These are phyloP conservation scores for Musa acuminata DNA, from an alignment of 176 grass and related monocot genomes.

Conservation along the genomic window DNA sequence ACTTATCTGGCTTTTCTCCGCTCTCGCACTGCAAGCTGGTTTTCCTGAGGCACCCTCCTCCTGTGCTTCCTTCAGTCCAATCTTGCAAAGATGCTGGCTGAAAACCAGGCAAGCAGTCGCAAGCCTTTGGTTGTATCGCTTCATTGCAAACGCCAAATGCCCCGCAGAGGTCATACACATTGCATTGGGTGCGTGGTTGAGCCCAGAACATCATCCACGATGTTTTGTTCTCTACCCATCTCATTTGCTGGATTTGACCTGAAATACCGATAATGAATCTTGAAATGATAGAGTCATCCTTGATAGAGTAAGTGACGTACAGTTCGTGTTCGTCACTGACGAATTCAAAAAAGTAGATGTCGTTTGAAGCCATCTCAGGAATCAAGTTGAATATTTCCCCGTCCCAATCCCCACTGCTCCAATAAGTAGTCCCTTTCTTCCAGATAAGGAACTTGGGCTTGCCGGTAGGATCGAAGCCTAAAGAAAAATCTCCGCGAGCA, in stretches of 20 bases:
- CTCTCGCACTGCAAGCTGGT: conserved; percentile 19
- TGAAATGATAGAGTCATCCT: not conserved
- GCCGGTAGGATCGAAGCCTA: conserved; percentile 4
- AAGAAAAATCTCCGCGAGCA: conserved; percentile 22
- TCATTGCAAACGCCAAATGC: conserved; percentile 31
- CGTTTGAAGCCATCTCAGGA: not conserved
- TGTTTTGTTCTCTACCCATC: not conserved
- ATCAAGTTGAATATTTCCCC: not conserved
- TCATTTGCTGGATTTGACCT: not conserved
- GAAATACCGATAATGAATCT: conserved; percentile 22
- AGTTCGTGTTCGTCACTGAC: rapidly evolving
- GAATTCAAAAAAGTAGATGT: not conserved
- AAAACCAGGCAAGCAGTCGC: conserved; percentile 30
- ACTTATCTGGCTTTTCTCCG: conserved; percentile 14
- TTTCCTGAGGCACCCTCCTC: conserved; percentile 20
- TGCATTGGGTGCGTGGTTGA: not conserved
- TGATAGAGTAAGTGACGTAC: conserved; percentile 27
- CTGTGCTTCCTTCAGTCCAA: not conserved
- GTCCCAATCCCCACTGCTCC: conserved; percentile 6
- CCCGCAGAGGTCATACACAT: conserved; percentile 34
- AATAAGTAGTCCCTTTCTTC: not conserved
- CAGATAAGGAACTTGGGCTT: conserved; percentile 1
- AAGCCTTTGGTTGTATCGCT: not conserved
- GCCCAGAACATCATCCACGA: conserved; percentile 20
- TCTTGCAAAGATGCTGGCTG: not conserved